Percentiles rank a stretch among this genome's conserved stretches.
These are phyloP conservation scores for Rhizopogon vesiculosus DNA, from an alignment of 768 basidiomycete species.

Conservation along the genomic window DNA sequence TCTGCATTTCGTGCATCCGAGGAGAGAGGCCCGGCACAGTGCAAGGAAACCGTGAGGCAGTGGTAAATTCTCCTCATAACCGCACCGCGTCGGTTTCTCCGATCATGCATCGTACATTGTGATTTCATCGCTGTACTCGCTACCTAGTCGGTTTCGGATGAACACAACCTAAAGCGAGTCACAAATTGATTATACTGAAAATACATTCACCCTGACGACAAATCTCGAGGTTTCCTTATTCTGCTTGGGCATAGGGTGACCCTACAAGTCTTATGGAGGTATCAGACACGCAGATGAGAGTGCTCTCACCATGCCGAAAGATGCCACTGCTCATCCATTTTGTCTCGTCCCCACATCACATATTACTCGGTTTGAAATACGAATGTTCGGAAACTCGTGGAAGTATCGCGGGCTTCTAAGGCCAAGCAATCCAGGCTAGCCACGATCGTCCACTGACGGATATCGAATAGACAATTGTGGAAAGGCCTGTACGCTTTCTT, in stretches of 20 bases:
- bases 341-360: neutral
- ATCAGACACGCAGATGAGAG: neutral
- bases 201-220: neutral
- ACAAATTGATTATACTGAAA: neutral
- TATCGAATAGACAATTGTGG: neutral
- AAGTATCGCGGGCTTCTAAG: neutral
- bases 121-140: neutral
- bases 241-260: neutral
- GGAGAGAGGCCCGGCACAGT: neutral
- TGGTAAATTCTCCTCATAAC: neutral
- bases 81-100: neutral
- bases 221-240: neutral
- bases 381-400: neutral
- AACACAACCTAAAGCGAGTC: neutral
- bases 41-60: neutral
- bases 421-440: neutral
- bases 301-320: neutral
- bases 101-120: neutral
- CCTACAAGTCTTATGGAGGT: neutral
- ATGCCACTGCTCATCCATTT: neutral
- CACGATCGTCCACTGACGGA: neutral
- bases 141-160: neutral
- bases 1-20: neutral
- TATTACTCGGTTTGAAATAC: neutral
- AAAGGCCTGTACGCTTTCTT: neutral